Evolutionary conservation across 2,329 filamentous ascomycete species (phyloP).

Genomic region (Calonectria henricotiae): DNA sequence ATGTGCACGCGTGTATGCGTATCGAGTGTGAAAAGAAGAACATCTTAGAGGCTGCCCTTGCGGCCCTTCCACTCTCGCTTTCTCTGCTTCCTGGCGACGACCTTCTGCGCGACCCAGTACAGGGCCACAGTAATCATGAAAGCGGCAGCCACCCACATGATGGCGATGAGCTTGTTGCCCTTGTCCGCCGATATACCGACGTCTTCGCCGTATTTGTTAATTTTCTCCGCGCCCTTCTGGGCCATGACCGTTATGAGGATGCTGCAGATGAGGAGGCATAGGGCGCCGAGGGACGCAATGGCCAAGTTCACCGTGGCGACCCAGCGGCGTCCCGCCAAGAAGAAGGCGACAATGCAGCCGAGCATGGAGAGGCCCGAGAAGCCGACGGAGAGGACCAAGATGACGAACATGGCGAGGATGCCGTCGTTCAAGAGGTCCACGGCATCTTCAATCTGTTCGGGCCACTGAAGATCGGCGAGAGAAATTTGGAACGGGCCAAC

Average conservation of each 20-base stretch:
- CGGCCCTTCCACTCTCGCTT: slow-evolving; percentile 51
- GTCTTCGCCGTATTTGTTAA: slow-evolving; percentile 63
- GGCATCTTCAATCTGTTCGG: slow-evolving; percentile 63
- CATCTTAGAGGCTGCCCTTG: slow-evolving; percentile 43
- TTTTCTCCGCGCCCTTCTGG: slow-evolving; percentile 60
- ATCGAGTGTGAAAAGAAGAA: too few species aligned
- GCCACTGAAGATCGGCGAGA: slow-evolving; percentile 65
- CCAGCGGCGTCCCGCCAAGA: slow-evolving; percentile 52
- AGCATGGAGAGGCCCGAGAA: slow-evolving; percentile 65
- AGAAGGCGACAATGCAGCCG: slow-evolving; percentile 57
- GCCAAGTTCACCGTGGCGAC: slow-evolving; percentile 59
- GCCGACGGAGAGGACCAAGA: slow-evolving; percentile 65
- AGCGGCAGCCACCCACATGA: slow-evolving; percentile 67
- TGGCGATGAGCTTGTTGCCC: slow-evolving; percentile 63
- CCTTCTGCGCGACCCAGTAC: slow-evolving; percentile 62
- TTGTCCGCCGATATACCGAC: slow-evolving; percentile 63
- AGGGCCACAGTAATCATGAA: slow-evolving; percentile 60
- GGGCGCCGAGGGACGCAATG: slow-evolving; percentile 57
- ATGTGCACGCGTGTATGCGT: background rate
- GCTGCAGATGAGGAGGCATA: slow-evolving; percentile 62
- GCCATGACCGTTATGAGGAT: slow-evolving; percentile 62
- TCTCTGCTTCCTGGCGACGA: slow-evolving; percentile 51
- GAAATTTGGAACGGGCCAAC: slow-evolving; percentile 64
- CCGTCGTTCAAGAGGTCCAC: slow-evolving; percentile 67
- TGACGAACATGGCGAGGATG: slow-evolving; percentile 66